Conservation (phyloP, 2,329 filamentous ascomycete genomes). For the Diaporthe velutina region DNA sequence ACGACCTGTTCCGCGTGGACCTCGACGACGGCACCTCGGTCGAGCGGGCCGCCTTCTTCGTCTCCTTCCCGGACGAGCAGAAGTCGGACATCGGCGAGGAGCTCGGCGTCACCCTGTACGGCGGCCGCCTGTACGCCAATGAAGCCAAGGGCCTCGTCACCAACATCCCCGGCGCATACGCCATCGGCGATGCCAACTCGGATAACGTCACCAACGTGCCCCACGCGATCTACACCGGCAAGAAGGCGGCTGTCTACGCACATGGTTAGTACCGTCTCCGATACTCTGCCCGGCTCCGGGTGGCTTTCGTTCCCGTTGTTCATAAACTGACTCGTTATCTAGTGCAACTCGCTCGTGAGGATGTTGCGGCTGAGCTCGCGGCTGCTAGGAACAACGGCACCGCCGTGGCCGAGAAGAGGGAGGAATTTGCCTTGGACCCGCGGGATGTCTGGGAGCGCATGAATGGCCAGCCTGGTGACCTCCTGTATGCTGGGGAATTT, state of each 20-base stretch:
- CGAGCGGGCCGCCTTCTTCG: conserved; percentile 64
- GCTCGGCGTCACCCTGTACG: conserved; percentile 60
- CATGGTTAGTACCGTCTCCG: conserved; percentile 60
- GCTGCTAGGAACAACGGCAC: conserved; percentile 45
- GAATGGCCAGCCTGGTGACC: conserved; percentile 57
- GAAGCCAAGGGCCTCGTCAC: conserved; percentile 59
- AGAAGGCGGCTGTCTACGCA: conserved; percentile 67
- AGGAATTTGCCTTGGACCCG: conserved; percentile 49
- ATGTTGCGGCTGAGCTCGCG: conserved; percentile 47
- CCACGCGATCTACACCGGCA: conserved; percentile 71
- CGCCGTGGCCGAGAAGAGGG: conserved; percentile 46
- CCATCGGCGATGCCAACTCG: conserved; percentile 70
- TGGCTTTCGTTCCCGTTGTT: neutral
- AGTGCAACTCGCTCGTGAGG: conserved; percentile 59
- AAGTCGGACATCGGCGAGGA: conserved; percentile 59
- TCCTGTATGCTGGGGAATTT: conserved; percentile 61
- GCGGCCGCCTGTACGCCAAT: conserved; percentile 59
- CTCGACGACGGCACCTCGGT: conserved; percentile 61
- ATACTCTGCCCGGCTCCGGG: neutral
- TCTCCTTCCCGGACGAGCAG: conserved; percentile 62
- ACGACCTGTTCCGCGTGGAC: conserved; percentile 67
- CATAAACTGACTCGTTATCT: neutral
- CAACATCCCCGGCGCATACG: conserved; percentile 67
- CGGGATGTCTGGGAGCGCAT: conserved; percentile 60
- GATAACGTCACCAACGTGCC: conserved; percentile 72